phyloP scores from a whole-genome alignment of 345 rosid species.

The Eucalyptus dawsonii region DNA sequence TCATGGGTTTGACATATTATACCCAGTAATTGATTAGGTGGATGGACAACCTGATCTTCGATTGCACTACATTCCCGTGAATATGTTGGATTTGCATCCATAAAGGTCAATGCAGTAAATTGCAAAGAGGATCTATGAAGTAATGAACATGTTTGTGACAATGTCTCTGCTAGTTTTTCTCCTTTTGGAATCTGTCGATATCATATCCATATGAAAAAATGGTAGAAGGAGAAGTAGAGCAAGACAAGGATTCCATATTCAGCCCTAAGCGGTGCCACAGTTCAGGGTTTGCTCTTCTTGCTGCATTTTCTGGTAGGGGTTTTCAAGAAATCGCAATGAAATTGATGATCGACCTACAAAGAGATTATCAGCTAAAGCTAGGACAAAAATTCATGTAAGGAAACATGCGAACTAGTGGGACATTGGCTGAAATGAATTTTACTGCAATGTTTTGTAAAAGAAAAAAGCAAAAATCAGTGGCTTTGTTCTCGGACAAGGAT shows the following conservation, averaged over 20 bases:
- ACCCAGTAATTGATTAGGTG: not conserved
- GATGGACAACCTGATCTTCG: not conserved
- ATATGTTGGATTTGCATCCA: not conserved
- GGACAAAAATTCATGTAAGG: not conserved
- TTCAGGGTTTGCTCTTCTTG: not conserved
- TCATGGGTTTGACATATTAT: not conserved
- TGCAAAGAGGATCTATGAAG: not conserved
- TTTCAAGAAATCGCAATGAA: not conserved
- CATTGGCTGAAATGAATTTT: not conserved
- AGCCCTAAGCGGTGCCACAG: not conserved
- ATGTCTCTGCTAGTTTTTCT: not conserved
- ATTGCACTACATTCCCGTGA: not conserved
- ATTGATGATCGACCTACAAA: not conserved
- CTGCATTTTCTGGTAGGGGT: not conserved
- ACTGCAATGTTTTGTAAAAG: not conserved
- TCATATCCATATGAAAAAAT: not conserved
- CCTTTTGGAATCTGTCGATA: not conserved
- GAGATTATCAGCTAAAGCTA: not conserved
- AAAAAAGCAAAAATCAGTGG: not conserved
- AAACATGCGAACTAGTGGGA: not conserved
- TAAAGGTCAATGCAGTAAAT: not conserved
- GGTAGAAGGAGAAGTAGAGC: not conserved
- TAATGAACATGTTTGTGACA: not conserved
- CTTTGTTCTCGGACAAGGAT: not conserved
- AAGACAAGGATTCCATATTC: not conserved